Conservation (phyloP, 192 early-diverging fungal genomes). For the Phlyctochytrium arcticum region DNA sequence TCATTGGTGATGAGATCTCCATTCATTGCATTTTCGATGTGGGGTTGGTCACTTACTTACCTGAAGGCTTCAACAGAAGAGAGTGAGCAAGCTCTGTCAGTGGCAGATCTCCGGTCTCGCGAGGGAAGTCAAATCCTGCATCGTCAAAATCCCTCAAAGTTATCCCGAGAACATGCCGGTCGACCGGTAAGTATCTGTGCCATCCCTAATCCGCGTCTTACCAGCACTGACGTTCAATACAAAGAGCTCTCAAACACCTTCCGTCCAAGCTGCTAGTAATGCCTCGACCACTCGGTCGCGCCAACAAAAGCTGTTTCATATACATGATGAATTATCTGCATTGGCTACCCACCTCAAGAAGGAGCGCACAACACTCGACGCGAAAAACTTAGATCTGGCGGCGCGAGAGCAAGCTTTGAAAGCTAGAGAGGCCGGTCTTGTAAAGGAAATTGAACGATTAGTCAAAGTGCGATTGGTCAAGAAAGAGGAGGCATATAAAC, state of each 20-base stretch:
- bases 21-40: too few species aligned
- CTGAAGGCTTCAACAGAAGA: too few species aligned
- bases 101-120: too few species aligned
- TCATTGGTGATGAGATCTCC: too few species aligned
- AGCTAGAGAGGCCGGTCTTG: background rate
- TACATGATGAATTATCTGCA: background rate
- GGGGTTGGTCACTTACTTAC: too few species aligned
- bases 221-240: background rate
- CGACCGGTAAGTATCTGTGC: background rate
- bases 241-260: background rate
- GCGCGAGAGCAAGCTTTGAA: background rate
- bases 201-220: background rate
- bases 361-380: background rate
- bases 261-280: background rate
- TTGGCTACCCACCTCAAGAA: background rate
- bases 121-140: too few species aligned
- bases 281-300: background rate
- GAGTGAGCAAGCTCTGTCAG: too few species aligned
- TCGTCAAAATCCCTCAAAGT: background rate
- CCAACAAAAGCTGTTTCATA: background rate
- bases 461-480: background rate
- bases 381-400: background rate
- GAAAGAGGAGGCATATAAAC: background rate
- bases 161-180: background rate
- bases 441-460: background rate